These are phyloP conservation scores for Singerocomus rubriflavus DNA, from an alignment of 1,284 basidiomycete genomes.

Conservation along the genomic window DNA sequence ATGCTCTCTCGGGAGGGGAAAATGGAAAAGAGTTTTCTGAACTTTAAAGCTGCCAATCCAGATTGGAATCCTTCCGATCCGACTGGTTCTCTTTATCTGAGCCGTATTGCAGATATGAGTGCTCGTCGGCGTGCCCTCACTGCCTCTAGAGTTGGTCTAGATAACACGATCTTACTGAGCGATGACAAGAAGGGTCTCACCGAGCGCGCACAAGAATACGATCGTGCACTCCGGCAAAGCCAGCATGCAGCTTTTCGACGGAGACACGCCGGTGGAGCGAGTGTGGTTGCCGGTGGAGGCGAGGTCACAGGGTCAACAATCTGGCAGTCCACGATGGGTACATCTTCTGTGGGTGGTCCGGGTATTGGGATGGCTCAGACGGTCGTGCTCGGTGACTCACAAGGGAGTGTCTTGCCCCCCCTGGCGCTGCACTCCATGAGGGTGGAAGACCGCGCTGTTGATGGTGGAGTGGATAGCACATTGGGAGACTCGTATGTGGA, in stretches of 20 bases:
- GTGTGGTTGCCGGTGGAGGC: conserved; percentile 34
- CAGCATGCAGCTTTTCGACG: conserved; percentile 51
- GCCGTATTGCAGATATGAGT: conserved; percentile 71
- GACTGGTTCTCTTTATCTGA: conserved; percentile 81
- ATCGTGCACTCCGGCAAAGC: conserved; percentile 69
- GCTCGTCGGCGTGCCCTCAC: conserved; percentile 40
- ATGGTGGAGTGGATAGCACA: conserved; percentile 56
- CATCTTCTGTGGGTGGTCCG: conserved; percentile 22
- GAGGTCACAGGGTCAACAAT: conserved; percentile 18
- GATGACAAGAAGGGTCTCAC: conserved; percentile 38
- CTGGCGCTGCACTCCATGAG: conserved; percentile 29
- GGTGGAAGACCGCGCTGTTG: conserved; percentile 46
- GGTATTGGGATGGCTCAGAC: conserved; percentile 56
- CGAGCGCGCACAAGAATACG: conserved; percentile 67
- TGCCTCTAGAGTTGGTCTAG: conserved; percentile 29
- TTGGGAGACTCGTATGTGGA: conserved; percentile 71
- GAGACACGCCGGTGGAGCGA: conserved; percentile 39
- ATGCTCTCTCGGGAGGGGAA: conserved; percentile 88
- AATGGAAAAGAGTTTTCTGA: conserved; percentile 98
- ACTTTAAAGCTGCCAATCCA: conserved; percentile 94
- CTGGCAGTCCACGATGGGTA: conserved; percentile 28
- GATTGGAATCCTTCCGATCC: conserved; percentile 92
- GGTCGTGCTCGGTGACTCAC: conserved; percentile 68
- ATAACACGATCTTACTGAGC: conserved; percentile 30
- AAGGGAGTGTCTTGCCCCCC: conserved; percentile 42